Conservation (phyloP, 2,329 filamentous ascomycete genomes). For the Alternaria arborescens region DNA sequence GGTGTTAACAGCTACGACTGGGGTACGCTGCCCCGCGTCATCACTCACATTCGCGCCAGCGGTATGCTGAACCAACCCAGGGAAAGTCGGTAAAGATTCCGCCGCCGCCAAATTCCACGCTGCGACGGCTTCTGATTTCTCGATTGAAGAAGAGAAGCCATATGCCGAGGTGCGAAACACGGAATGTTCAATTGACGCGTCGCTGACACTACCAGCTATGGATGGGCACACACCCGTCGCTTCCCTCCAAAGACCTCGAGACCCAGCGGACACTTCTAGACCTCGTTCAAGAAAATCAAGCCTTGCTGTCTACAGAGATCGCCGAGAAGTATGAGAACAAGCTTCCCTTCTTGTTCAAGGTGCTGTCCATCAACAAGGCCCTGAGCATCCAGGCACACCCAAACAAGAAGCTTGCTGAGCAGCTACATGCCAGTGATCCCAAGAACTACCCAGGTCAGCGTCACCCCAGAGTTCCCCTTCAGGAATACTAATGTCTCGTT, state of each 20-base stretch:
- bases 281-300: slow-evolving; percentile 84
- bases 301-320: slow-evolving; percentile 78
- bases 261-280: slow-evolving; percentile 89
- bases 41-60: slow-evolving; percentile 22
- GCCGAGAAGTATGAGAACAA: slow-evolving; percentile 78
- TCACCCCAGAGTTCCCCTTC: too few relatives aligned
- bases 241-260: slow-evolving; percentile 87
- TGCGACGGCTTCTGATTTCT: slow-evolving; percentile 80
- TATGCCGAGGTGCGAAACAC: slow-evolving; percentile 79
- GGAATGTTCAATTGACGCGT: background rate
- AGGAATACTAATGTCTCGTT: background rate
- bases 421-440: slow-evolving; percentile 83
- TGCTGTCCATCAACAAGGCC: slow-evolving; percentile 93
- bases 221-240: slow-evolving; percentile 98
- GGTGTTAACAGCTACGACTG: slow-evolving; percentile 99
- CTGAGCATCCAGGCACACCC: slow-evolving; percentile 97
- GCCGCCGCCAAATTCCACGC: slow-evolving; percentile 89
- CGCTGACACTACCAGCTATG: slow-evolving; percentile 72
- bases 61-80: slow-evolving; percentile 53
- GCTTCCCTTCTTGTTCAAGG: slow-evolving; percentile 97
- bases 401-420: slow-evolving; percentile 91
- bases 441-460: slow-evolving; percentile 79
- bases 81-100: slow-evolving; percentile 87
- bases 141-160: slow-evolving; percentile 84
- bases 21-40: slow-evolving; percentile 64